These are phyloP conservation scores for Tricharina praecox DNA, from an alignment of 495 filamentous ascomycete species.

Conservation along the genomic window DNA sequence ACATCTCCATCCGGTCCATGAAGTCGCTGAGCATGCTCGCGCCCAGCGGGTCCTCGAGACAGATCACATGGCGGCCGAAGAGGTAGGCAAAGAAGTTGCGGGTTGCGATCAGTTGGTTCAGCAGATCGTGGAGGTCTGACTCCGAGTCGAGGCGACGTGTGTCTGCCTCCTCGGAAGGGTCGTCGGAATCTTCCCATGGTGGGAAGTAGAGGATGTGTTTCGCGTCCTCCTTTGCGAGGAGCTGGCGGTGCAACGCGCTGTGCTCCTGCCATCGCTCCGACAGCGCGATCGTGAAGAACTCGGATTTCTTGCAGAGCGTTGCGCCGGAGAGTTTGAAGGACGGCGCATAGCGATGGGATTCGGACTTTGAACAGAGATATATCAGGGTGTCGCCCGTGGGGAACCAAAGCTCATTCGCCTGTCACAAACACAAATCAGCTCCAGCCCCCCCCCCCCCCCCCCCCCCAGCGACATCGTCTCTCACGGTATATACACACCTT, in stretches of 20 bases:
- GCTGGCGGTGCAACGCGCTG: neutral
- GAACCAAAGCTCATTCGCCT: conserved; percentile 3
- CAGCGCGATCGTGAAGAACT: conserved; percentile 5
- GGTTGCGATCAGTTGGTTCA: conserved; percentile 4
- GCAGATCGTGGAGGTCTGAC: neutral
- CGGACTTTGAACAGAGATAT: conserved; percentile 3
- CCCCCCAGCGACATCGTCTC: too few species aligned
- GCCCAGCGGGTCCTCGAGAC: neutral
- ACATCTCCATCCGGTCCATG: conserved; percentile 9
- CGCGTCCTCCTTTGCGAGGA: neutral
- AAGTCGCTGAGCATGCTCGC: neutral
- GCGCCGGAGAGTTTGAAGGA: neutral
- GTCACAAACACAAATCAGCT: neutral
- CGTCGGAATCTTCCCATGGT: conserved; percentile 1
- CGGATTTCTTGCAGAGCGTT: neutral
- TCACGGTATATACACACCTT: conserved; percentile 4
- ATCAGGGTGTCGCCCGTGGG: conserved; percentile 5
- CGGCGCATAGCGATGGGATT: neutral
- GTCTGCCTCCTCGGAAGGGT: neutral
- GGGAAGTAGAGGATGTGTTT: conserved; percentile 6
- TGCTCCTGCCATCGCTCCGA: conserved; percentile 5
- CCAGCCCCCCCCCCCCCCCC: too few species aligned
- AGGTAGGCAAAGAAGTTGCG: conserved; percentile 7
- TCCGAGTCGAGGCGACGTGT: neutral
- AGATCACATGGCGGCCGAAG: neutral